Evolutionary conservation across 2,329 filamentous ascomycete species (phyloP).

Genomic region (Trichoderma semiorbis): DNA sequence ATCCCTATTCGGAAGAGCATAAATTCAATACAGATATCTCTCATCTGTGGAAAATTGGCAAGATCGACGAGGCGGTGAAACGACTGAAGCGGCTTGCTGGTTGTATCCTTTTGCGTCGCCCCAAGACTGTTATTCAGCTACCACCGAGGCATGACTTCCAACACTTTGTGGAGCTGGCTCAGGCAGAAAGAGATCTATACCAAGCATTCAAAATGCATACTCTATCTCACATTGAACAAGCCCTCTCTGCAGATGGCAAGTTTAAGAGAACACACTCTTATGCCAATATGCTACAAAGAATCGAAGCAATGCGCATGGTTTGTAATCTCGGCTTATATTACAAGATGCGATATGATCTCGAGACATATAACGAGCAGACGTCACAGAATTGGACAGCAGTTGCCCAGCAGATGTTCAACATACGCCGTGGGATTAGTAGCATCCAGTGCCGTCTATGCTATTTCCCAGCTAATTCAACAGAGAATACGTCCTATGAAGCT

Average conservation of each 20-base stretch:
- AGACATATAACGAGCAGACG: neutral
- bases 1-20: slow-evolving; percentile 39
- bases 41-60: slow-evolving; percentile 37
- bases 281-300: slow-evolving; percentile 42
- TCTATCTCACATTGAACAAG: slow-evolving; percentile 34
- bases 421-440: slow-evolving; percentile 26
- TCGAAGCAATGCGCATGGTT: slow-evolving; percentile 43
- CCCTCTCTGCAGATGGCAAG: slow-evolving; percentile 24
- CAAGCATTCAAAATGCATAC: slow-evolving; percentile 28
- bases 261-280: slow-evolving; percentile 25
- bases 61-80: slow-evolving; percentile 35
- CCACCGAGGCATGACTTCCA: slow-evolving; percentile 34
- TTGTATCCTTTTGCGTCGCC: slow-evolving; percentile 39
- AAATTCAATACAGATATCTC: slow-evolving; percentile 39
- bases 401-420: slow-evolving; percentile 37
- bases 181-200: slow-evolving; percentile 36
- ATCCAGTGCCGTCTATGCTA: slow-evolving; percentile 31
- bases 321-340: slow-evolving; percentile 47
- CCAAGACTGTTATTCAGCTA: slow-evolving; percentile 38
- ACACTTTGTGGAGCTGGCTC: slow-evolving; percentile 35
- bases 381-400: slow-evolving; percentile 18
- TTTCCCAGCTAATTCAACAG: slow-evolving; percentile 24
- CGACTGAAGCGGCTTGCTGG: slow-evolving; percentile 38
- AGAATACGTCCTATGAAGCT: slow-evolving; percentile 23
- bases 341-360: slow-evolving; percentile 27